phyloP scores from a whole-genome alignment of 768 basidiomycete genomes.

The Mycena haematopus region DNA sequence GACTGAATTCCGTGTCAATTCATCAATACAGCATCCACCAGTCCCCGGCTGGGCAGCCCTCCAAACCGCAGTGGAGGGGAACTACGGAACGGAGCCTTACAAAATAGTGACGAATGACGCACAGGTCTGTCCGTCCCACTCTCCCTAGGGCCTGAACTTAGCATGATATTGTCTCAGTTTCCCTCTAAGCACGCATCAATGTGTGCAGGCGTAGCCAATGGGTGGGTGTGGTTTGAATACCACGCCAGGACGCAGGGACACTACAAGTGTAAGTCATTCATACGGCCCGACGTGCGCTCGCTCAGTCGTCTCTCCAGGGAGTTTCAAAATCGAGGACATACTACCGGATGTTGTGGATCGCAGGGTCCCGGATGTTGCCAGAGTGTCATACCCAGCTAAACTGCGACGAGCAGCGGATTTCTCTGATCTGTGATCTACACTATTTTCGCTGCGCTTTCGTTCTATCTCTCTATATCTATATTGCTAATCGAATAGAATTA shows the following conservation, averaged over 20 bases:
- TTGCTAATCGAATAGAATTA: slow-evolving; percentile 19
- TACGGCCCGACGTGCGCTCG: slow-evolving; percentile 1
- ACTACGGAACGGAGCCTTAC: slow-evolving; percentile 25
- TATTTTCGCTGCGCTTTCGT: background rate
- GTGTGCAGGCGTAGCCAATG: slow-evolving; percentile 26
- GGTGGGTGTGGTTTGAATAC: slow-evolving; percentile 32
- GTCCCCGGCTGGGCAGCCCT: slow-evolving; percentile 26
- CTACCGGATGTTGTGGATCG: slow-evolving; percentile 17
- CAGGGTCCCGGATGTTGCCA: slow-evolving; percentile 19
- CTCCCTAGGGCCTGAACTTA: background rate
- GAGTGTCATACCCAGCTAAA: slow-evolving; percentile 26
- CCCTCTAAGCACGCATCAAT: slow-evolving; percentile 23
- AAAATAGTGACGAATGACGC: slow-evolving; percentile 28
- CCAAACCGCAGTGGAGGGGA: slow-evolving; percentile 22
- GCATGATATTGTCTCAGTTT: slow-evolving; percentile 16
- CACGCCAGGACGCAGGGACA: slow-evolving; percentile 28
- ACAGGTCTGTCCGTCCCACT: slow-evolving; percentile 20
- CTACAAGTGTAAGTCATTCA: slow-evolving; percentile 23
- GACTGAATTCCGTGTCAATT: background rate
- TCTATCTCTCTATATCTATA: background rate
- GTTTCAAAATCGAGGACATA: slow-evolving; percentile 29
- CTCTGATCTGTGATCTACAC: slow-evolving; percentile 21
- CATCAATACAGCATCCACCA: background rate
- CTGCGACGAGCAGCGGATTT: slow-evolving; percentile 27
- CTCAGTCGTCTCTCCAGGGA: slow-evolving; percentile 21